Percentiles rank a stretch among this genome's conserved stretches.
Conservation (phyloP, 202 grass and related monocot species). For the Eragrostis tef region DNA sequence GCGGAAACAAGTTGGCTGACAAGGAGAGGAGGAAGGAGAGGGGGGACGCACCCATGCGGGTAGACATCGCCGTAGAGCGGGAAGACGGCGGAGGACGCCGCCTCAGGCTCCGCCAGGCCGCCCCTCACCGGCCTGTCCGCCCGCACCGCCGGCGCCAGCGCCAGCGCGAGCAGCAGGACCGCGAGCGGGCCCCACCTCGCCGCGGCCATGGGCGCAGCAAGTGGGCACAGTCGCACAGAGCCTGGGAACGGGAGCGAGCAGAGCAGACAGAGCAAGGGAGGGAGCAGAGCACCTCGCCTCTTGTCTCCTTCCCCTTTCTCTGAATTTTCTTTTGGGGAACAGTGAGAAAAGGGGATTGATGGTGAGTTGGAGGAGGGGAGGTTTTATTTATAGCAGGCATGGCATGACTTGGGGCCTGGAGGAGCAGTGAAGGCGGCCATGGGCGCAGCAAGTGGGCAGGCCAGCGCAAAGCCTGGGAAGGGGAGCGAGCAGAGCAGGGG, state of each 20-base stretch:
- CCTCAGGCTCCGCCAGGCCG: not conserved
- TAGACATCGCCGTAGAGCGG: slow-evolving; percentile 89
- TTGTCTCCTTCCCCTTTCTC: slow-evolving; percentile 8
- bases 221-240: not conserved
- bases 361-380: not conserved
- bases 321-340: not conserved
- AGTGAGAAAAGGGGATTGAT: not conserved
- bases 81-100: slow-evolving; percentile 70
- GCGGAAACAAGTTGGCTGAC: not conserved
- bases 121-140: slow-evolving; percentile 51
- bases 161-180: slow-evolving; percentile 31
- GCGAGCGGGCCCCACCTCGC: slow-evolving; percentile 37
- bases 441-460: not conserved
- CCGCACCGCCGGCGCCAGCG: not conserved
- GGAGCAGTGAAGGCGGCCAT: too few species aligned
- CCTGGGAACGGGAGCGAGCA: not conserved
- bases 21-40: not conserved
- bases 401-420: too few species aligned
- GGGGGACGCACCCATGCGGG: slow-evolving; percentile 62
- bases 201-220: slow-evolving; percentile 38
- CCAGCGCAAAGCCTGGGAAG: not conserved
- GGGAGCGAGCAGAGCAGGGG: not conserved
- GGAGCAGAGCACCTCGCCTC: not conserved
- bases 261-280: not conserved
- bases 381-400: slow-evolving; percentile 53